These are phyloP conservation scores for Tolypocladium ovalisporum DNA, from an alignment of 2,329 filamentous ascomycete species.

Conservation along the genomic window DNA sequence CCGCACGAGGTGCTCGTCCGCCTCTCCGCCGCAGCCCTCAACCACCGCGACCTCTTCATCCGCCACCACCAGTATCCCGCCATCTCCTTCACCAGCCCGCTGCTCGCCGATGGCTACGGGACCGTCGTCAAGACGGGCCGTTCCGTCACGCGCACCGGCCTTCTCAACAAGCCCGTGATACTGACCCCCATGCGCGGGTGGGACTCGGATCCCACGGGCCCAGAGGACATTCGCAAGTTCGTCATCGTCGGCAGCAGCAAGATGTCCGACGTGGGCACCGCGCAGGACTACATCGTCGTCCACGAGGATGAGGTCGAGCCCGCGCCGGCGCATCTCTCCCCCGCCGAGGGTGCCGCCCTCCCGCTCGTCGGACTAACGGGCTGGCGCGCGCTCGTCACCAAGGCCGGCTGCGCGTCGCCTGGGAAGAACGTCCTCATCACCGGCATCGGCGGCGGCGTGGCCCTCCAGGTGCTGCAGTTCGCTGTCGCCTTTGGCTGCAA, in stretches of 20 bases:
- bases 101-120: slow-evolving; percentile 77
- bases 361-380: slow-evolving; percentile 79
- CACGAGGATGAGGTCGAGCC: slow-evolving; percentile 63
- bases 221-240: slow-evolving; percentile 52
- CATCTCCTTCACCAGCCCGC: slow-evolving; percentile 65
- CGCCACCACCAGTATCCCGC: slow-evolving; percentile 85
- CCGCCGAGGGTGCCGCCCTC: slow-evolving; percentile 70
- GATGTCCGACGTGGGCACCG: slow-evolving; percentile 51
- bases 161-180: slow-evolving; percentile 59
- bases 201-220: slow-evolving; percentile 59
- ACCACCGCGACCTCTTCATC: slow-evolving; percentile 93
- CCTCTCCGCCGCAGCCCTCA: slow-evolving; percentile 71
- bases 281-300: slow-evolving; percentile 63
- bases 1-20: slow-evolving; percentile 62
- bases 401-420: slow-evolving; percentile 51
- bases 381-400: slow-evolving; percentile 77
- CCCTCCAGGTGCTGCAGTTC: slow-evolving; percentile 71
- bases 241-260: slow-evolving; percentile 60
- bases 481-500: slow-evolving; percentile 62
- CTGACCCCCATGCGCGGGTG: slow-evolving; percentile 72
- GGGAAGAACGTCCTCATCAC: slow-evolving; percentile 76
- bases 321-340: slow-evolving; percentile 59
- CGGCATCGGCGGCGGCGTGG: slow-evolving; percentile 87
- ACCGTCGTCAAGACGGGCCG: slow-evolving; percentile 56
- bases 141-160: slow-evolving; percentile 22